Percentiles rank a stretch among this genome's conserved stretches.
These are phyloP conservation scores for Nidula microcarpa DNA, from an alignment of 768 basidiomycete species.

Conservation along the genomic window DNA sequence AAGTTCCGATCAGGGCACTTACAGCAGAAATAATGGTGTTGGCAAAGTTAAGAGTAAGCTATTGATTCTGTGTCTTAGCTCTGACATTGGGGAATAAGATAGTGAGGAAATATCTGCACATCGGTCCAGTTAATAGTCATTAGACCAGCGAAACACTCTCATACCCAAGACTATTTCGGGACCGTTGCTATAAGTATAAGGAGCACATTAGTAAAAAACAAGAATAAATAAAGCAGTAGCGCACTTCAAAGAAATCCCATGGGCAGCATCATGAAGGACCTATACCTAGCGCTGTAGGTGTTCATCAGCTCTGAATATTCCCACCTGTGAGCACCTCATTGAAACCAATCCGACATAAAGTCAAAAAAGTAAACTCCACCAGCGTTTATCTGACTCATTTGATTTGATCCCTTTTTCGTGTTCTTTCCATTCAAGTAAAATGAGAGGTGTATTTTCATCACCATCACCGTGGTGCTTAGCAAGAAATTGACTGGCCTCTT, in stretches of 20 bases:
- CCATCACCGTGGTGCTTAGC: slow-evolving; percentile 52
- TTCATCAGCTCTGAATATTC: slow-evolving; percentile 49
- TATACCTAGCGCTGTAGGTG: slow-evolving; percentile 41
- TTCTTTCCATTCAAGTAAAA: slow-evolving; percentile 49
- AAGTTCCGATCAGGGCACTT: slow-evolving; percentile 38
- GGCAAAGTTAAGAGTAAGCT: slow-evolving; percentile 38
- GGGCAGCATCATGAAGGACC: slow-evolving; percentile 44
- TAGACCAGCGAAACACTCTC: background rate
- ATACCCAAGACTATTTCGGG: slow-evolving; percentile 51
- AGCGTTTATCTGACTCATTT: slow-evolving; percentile 54
- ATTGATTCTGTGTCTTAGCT: slow-evolving; percentile 31
- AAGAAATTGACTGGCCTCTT: slow-evolving; percentile 45
- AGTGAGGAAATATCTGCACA: slow-evolving; percentile 36
- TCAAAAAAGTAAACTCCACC: slow-evolving; percentile 28
- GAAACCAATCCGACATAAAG: too few relatives aligned
- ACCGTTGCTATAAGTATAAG: slow-evolving; percentile 38
- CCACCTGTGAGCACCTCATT: slow-evolving; percentile 40
- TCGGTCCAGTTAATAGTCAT: background rate
- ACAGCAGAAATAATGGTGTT: slow-evolving; percentile 36
- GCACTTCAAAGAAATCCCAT: slow-evolving; percentile 52
- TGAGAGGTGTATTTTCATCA: slow-evolving; percentile 45
- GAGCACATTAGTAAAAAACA: background rate
- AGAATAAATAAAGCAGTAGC: background rate
- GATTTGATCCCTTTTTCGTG: slow-evolving; percentile 45
- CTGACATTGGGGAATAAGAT: slow-evolving; percentile 37